Evolutionary conservation across 2,329 filamentous ascomycete species (phyloP).

Genomic region (Trichoderma simmonsii): DNA sequence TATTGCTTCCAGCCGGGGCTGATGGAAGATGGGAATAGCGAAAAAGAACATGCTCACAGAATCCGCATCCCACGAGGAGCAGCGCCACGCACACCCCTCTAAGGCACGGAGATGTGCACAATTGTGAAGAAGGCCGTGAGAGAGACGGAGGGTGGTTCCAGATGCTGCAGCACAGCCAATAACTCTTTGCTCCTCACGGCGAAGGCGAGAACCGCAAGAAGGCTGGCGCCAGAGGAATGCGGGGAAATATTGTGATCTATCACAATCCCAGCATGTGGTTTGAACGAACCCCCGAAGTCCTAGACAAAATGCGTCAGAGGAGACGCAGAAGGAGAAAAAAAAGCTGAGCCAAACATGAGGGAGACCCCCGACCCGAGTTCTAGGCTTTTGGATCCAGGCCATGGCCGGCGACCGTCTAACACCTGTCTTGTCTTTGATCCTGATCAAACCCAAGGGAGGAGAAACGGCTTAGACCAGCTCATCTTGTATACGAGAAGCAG

Average conservation of each 20-base stretch:
- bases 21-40: not conserved
- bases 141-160: not conserved
- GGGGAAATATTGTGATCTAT: constrained; percentile 19
- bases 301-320: not conserved
- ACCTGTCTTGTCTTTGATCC: not conserved
- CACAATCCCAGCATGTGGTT: constrained; percentile 14
- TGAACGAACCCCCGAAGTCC: constrained; percentile 1
- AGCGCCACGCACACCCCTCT: not conserved
- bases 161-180: not conserved
- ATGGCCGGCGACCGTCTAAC: not conserved
- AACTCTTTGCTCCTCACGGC: not conserved
- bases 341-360: not conserved
- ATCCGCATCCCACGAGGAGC: not conserved
- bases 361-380: not conserved
- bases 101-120: not conserved
- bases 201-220: not conserved
- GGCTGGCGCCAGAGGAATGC: constrained; percentile 17
- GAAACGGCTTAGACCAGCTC: not conserved
- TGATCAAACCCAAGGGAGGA: not conserved
- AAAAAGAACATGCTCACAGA: not conserved
- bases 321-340: not conserved
- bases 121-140: not conserved
- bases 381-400: not conserved
- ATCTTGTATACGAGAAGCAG: not conserved
- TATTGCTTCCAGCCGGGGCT: constrained; percentile 1